A percentile compares a stretch with the other conserved stretches of the same genome.
Conservation (phyloP, 768 basidiomycete genomes). For the Phlebiopsis flavidoalba region DNA sequence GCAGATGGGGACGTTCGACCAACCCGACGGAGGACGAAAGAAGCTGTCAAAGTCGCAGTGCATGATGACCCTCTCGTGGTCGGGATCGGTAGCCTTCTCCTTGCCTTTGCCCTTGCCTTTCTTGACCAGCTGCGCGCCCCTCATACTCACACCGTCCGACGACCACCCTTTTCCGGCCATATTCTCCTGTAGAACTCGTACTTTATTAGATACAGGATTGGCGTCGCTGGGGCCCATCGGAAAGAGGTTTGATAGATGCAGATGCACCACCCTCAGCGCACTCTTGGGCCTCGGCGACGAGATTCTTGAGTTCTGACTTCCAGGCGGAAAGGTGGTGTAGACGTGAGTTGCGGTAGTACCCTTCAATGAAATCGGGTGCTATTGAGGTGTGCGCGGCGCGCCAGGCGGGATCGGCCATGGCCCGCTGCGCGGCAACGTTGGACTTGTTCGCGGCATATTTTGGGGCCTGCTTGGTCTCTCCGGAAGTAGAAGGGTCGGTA, state of each 20-base stretch:
- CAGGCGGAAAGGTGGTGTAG: constrained; percentile 90
- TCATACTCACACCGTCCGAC: constrained; percentile 42
- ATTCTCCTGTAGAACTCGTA: constrained; percentile 27
- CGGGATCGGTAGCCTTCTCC: constrained; percentile 45
- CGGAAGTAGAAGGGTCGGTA: constrained; percentile 38
- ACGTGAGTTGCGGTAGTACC: constrained; percentile 67
- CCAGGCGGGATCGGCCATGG: constrained; percentile 85
- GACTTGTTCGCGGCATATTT: constrained; percentile 64
- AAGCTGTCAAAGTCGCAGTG: constrained; percentile 96
- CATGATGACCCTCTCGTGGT: constrained; percentile 68
- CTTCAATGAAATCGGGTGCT: constrained; percentile 82
- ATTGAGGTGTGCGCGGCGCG: constrained; percentile 81
- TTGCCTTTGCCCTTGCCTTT: constrained; percentile 50
- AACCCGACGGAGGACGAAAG: constrained; percentile 93
- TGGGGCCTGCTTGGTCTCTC: constrained; percentile 45
- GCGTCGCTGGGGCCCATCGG: not conserved
- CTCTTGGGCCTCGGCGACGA: constrained; percentile 78
- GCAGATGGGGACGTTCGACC: constrained; percentile 70
- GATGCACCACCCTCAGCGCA: constrained; percentile 43
- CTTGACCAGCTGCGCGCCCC: constrained; percentile 40
- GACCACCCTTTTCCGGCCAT: constrained; percentile 21
- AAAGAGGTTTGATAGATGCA: not conserved
- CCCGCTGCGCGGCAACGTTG: constrained; percentile 69
- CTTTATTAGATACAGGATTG: constrained; percentile 27
- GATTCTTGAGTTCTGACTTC: constrained; percentile 82